These are phyloP conservation scores for Fomitiporia mediterranea DNA, from an alignment of 1,284 basidiomycete genomes.

Conservation along the genomic window DNA sequence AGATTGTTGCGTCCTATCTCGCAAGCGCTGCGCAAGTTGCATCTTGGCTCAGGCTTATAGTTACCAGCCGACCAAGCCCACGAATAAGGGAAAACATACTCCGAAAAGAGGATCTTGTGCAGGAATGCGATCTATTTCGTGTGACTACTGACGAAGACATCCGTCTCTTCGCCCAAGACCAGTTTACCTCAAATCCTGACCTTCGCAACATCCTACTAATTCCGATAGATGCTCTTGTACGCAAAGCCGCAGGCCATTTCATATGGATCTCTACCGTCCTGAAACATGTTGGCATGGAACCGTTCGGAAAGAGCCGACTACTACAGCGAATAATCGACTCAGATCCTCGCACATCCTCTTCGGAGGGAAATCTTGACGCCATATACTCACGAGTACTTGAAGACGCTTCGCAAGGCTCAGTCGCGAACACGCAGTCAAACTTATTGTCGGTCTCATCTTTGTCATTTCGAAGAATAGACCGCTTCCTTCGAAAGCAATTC, in stretches of 20 bases:
- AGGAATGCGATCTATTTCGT: neutral
- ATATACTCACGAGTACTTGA: neutral
- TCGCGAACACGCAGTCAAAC: neutral
- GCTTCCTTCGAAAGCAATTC: neutral
- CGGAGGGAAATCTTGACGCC: neutral
- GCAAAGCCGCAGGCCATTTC: too few species aligned
- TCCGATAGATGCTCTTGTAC: too few species aligned
- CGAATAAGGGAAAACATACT: too few species aligned
- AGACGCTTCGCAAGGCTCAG: neutral
- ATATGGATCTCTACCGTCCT: slow-evolving; percentile 28
- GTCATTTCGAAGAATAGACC: neutral
- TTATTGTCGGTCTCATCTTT: neutral
- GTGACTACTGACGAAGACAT: neutral
- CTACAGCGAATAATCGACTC: neutral
- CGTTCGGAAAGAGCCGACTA: neutral
- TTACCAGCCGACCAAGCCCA: slow-evolving; percentile 1
- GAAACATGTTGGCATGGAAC: slow-evolving; percentile 19
- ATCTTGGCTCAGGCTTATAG: neutral
- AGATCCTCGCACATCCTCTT: too few species aligned
- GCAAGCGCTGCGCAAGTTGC: neutral
- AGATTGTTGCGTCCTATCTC: neutral
- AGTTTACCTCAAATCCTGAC: slow-evolving; percentile 12
- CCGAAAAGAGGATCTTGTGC: neutral
- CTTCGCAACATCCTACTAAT: slow-evolving; percentile 25
- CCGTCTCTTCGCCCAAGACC: neutral